Evolutionary conservation across 345 rosid genomes (phyloP).

Genomic region (Dimocarpus longan): DNA sequence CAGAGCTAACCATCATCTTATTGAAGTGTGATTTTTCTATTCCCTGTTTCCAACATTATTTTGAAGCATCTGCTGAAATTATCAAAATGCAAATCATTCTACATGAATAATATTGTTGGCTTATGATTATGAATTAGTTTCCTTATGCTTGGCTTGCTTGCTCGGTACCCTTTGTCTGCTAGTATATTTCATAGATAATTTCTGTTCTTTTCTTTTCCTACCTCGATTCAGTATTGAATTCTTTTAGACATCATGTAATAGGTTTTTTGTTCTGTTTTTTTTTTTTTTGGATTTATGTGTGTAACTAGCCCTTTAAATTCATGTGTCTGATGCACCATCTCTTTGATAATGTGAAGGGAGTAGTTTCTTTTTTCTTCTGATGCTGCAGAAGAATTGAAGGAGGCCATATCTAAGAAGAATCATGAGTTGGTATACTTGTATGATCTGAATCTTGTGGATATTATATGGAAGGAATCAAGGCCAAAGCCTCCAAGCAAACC

Average conservation of each 20-base stretch:
- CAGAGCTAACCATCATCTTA: neutral
- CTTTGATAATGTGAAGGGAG: slow-evolving; percentile 73
- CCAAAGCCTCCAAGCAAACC: too few relatives aligned
- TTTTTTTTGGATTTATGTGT: neutral
- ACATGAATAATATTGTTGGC: neutral
- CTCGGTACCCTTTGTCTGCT: neutral
- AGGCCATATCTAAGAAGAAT: too few relatives aligned
- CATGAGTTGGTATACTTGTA: too few relatives aligned
- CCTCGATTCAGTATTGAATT: neutral
- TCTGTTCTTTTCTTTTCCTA: neutral
- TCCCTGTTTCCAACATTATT: neutral
- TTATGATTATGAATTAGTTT: neutral
- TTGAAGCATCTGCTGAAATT: neutral
- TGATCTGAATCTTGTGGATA: too few relatives aligned
- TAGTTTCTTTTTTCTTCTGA: slow-evolving; percentile 95
- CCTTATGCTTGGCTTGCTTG: neutral
- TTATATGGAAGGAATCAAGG: too few relatives aligned
- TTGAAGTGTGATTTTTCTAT: neutral
- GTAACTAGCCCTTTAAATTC: slow-evolving; percentile 13
- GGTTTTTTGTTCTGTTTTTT: neutral
- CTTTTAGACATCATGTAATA: neutral
- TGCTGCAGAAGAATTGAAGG: slow-evolving; percentile 87
- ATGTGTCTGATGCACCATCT: slow-evolving; percentile 40
- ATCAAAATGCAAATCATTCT: neutral
- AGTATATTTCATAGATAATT: neutral